Base-by-base conservation (phyloP, 2,329 filamentous ascomycete genomes). In the Didymellaceae sp. region DNA sequence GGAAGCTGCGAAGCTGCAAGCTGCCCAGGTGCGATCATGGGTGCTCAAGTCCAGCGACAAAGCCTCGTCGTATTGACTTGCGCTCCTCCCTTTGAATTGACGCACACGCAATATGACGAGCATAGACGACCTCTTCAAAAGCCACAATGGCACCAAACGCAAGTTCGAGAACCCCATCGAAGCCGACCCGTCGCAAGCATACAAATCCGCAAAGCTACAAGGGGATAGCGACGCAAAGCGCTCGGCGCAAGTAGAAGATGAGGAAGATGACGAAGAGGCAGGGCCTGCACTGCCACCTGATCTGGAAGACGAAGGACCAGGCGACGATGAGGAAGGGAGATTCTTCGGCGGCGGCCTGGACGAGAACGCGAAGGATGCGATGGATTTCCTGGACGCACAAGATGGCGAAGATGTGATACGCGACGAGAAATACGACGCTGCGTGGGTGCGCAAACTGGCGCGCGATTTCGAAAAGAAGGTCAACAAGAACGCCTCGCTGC, bases 341-440 rank as follows among this genome's bases (percentile, higher is more conserved):
- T 99, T 99, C 78, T 99, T 97, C 64, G 94, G 93, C 33, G 90
- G 91, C 45, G 94, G 94, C 25, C 88, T 99, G 63, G 90, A 88
- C 20, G 82, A 86, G 50, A 82, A 90, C 59, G 91, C 95, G 59
- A 87, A 86, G 2, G 84, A 91, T 62, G 90, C 94, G 16, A 82
- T 99, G 66, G 89, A 97, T 74, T 97, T 88, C 68, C 85, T 99
- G 55, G 91, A 97, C 55, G 79, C 83, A 49, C 80, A 84, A 59
- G 85, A 87, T 43, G 77, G 78, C 39, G 45, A 49, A 30, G 80
- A 77, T 16, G 68, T 71, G 22, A 77, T 75, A 62, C 74, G 77
- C 57, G 81, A 85, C 1, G 91, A 95, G 62, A 92, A 88, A 72
- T 89, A 96, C 57, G 92, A 99, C 72, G 76, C 78, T 2, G 77